A percentile compares a stretch with the other conserved stretches of the same genome.
Conservation (phyloP, 1,139 yeast genomes). For the Suhomyces terraborum region DNA sequence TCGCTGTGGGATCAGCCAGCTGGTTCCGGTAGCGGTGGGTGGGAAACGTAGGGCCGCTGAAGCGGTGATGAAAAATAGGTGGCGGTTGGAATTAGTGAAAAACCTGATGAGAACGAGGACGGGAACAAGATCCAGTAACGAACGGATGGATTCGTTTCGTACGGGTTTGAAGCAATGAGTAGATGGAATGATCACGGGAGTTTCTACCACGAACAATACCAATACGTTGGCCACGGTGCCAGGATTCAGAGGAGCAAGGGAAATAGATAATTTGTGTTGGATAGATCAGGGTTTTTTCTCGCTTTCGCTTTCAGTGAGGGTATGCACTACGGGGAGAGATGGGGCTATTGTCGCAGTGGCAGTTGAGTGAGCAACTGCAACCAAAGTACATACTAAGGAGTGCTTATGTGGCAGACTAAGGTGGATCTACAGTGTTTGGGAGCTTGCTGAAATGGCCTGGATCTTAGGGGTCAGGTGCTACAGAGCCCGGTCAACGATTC, state of each 20-base stretch:
- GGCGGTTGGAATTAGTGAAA: neutral
- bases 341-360: neutral
- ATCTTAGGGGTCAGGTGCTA: too few species aligned
- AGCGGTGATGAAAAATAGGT: neutral
- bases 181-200: neutral
- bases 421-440: too few species aligned
- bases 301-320: neutral
- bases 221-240: slow-evolving; percentile 1
- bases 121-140: neutral
- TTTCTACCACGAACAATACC: neutral
- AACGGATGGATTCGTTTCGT: neutral
- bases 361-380: too few species aligned
- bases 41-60: neutral
- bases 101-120: too few species aligned
- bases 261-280: neutral
- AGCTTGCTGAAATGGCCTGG: too few species aligned
- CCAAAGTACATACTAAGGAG: too few species aligned
- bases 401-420: too few species aligned
- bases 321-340: neutral
- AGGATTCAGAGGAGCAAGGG: neutral
- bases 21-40: neutral
- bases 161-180: neutral
- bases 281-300: slow-evolving; percentile 2
- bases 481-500: too few species aligned
- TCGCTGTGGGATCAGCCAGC: slow-evolving; percentile 1